Conservation (phyloP, 306 rosid species). For the Mimosa bimucronata region DNA sequence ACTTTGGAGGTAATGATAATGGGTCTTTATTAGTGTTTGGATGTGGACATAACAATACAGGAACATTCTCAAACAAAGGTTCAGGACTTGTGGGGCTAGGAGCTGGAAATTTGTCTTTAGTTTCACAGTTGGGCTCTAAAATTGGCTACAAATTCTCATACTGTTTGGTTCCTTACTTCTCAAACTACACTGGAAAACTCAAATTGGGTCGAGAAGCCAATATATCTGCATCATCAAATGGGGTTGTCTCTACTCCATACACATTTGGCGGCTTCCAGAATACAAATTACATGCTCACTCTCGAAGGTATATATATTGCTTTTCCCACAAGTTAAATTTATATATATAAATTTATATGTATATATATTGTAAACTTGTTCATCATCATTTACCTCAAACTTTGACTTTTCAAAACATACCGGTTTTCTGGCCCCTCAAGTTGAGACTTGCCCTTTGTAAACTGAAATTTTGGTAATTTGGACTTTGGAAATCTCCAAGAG, state of each 20-base stretch:
- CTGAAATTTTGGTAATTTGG: too few species aligned
- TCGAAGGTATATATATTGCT: not conserved
- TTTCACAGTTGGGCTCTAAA: slow-evolving; percentile 10
- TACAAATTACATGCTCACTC: not conserved
- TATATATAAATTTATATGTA: too few species aligned
- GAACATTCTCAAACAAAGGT: not conserved
- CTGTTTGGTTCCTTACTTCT: slow-evolving; percentile 14
- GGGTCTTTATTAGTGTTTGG: slow-evolving; percentile 2
- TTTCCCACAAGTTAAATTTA: too few species aligned
- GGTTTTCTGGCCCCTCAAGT: too few species aligned
- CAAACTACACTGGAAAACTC: slow-evolving; percentile 4
- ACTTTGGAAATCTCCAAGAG: too few species aligned
- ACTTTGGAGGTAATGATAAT: not conserved
- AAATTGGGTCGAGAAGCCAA: not conserved
- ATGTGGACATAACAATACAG: slow-evolving; percentile 8
- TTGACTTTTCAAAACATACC: too few species aligned
- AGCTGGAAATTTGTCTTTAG: slow-evolving; percentile 18
- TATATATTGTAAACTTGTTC: too few species aligned
- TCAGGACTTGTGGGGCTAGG: slow-evolving; percentile 35
- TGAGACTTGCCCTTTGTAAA: too few species aligned
- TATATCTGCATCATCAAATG: not conserved
- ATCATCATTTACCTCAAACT: too few species aligned
- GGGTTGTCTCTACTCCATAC: slow-evolving; percentile 28
- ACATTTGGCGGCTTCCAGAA: not conserved
- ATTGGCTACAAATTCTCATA: slow-evolving; percentile 29